Base-by-base conservation (phyloP, 805 yeast species). In the Wilhelminamyces savonicus region DNA sequence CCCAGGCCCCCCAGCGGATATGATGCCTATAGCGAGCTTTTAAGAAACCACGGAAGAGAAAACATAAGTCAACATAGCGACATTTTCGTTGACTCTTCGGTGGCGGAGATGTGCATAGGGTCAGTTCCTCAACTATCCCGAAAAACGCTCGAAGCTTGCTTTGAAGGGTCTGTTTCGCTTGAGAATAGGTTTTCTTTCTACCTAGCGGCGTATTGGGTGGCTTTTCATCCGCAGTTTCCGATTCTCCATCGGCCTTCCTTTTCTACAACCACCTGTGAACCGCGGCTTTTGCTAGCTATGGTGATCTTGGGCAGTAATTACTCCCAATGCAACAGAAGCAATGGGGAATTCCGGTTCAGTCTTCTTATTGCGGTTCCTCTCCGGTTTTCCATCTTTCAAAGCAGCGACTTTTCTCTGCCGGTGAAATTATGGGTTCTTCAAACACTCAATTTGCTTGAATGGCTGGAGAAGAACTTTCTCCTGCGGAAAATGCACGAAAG, bases 341-440 rank as follows among this genome's bases (percentile, higher is more conserved):
- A 35, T 39, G 48, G 40, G 14, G 68, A 56, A 29, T 62, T 54
- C 30, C 56, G 56, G 27, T 56, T 76, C 27, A 69, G 76, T 7
- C 53, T 62, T 40, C 40, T 45, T 30, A 63, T 78, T 8, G 73
- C 77, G 0, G 65, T 52, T 24, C 80, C 94, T 0, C 54, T 85
- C 17, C 57, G 95, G 30, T 81, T 78, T 71, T 56, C 71, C 18
- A 66, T 86, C 3, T 85, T 85, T 47, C 73, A 81, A 22, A 73
- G 79, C 27, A 75, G 76, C 6, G 82, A 76, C 31, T 84, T 83
- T 49, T 74, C 71, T 34, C 80, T 94, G 1, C 95, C 95, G 1
- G 80, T 86, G 0, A 68, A 68, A 38, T 59, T 81, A 7, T 85
- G 88, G 80, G 73, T 85, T 7, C 64, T 86, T 27, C 95, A 86